These are phyloP conservation scores for Phlebiopsis gigantea DNA, from an alignment of 768 basidiomycete genomes.

Conservation along the genomic window DNA sequence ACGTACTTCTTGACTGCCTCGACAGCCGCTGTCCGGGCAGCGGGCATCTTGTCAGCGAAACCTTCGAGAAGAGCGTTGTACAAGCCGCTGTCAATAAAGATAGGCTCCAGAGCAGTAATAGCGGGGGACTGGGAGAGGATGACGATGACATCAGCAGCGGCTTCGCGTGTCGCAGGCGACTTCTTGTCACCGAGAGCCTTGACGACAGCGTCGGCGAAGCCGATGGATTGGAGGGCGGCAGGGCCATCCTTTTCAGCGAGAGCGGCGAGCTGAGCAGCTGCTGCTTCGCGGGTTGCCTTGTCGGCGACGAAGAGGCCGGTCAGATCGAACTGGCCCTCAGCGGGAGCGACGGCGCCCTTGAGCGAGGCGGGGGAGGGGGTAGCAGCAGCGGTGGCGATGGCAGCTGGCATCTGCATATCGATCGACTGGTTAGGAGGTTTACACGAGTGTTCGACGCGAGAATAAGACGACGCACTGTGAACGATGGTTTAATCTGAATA, in stretches of 20 bases:
- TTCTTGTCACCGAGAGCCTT: constrained; percentile 95
- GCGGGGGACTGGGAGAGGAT: constrained; percentile 66
- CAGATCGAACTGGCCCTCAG: constrained; percentile 64
- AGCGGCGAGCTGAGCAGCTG: constrained; percentile 65
- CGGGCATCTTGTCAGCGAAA: constrained; percentile 92
- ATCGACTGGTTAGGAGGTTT: neutral
- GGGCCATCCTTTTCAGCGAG: constrained; percentile 83
- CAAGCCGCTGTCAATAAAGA: constrained; percentile 77
- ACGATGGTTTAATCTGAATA: constrained; percentile 21
- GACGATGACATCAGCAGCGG: constrained; percentile 68
- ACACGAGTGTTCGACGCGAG: neutral
- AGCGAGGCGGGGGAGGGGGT: constrained; percentile 63
- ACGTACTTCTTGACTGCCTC: constrained; percentile 77
- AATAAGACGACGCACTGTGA: constrained; percentile 17
- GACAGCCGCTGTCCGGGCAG: constrained; percentile 78
- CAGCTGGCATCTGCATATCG: constrained; percentile 65
- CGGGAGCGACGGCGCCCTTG: constrained; percentile 54
- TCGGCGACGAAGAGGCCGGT: constrained; percentile 78
- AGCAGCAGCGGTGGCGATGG: constrained; percentile 57
- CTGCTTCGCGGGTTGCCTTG: constrained; percentile 73
- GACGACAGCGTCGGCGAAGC: constrained; percentile 66
- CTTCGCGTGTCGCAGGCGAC: constrained; percentile 86
- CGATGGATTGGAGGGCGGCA: constrained; percentile 61
- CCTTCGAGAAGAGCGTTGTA: constrained; percentile 84
- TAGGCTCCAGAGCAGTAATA: constrained; percentile 79